Base-by-base conservation (phyloP, 441 rosid species). In the Gossypium lobatum region DNA sequence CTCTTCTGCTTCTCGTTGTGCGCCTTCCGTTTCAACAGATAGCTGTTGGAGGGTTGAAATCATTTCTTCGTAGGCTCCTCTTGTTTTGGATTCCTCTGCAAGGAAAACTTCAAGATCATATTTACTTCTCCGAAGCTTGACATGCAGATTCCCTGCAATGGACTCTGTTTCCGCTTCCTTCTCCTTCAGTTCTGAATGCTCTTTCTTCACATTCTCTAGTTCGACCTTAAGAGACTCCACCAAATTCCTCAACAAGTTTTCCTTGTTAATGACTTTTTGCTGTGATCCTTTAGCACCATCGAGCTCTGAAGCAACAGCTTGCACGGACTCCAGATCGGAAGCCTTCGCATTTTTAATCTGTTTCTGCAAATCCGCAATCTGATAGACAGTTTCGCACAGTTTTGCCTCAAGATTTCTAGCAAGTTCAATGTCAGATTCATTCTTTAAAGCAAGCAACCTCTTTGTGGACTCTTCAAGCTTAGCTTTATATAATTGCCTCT, bases 121-220 rank as follows among this genome's bases (percentile, higher is more conserved):
- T 85, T 86, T 89, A 58, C 87, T 82, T 80, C 80, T 90, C 28
- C 85, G 82, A 72, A 95, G 93, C 83, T 89, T 86, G 50, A 87
- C 84, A 65, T 95, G 91, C 80, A 95, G 83, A 79, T 86, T 86
- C 61, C 93, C 97, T 57, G 92, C 93, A 72, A 85, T 52, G 5
- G 92, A 78, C 81, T 93, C 96, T 13, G 93, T 89, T 80, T 90
- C 91, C 23, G 88, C 86, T 77, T 93, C 98, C 84, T 87, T 88
- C 42, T 86, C 90, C 82, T 83, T 89, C 84, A 87, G 85, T 78
- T 88, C 93, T 10, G 81, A 45, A 72, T 86, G 91, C 78, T 90
- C 92, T 73, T 73, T 83, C 86, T 88, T 90, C 81, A 90, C 89
- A 77, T 78, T 88, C 79, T 88, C 92, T 50, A 95, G 69, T 81